Evolutionary conservation across 768 basidiomycete genomes (phyloP), one percentile per base, ranked within the genome.

Genomic region (Suillus alpinus): DNA sequence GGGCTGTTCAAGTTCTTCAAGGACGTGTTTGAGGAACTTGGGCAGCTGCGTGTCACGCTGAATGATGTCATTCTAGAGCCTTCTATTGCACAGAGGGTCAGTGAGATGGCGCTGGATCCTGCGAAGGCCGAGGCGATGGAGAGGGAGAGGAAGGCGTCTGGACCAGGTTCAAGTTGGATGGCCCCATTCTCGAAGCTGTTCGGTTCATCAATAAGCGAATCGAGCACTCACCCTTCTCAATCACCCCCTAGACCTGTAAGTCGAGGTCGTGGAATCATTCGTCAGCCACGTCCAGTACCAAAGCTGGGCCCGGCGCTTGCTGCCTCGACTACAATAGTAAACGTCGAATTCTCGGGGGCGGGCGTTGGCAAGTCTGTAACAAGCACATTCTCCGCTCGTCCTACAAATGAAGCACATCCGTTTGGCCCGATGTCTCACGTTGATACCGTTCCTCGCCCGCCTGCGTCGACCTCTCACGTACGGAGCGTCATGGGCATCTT

Each of bases 1-100:
- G 75, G 81, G 8, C 74, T 99, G 56, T 85, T 98, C 78, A 94
- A 89, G 68, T 75, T 98, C 46, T 81, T 96, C 73, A 89, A 86
- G 69, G 95, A 98, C 63, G 74, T 88, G 26, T 92, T 98, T 64
- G 79, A 79, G 44, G 94, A 96, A 69, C 80, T 96, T 70, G 90
- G 92, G 1, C 82, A 88, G 64, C 77, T 98, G 67, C 86, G 95
- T 56, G 84, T 86, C 37, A 83, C 88, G 41, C 76, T 98, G 63
- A 99, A 99, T 69, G 89, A 95, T 59, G 80, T 98, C 47, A 88
- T 94, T 51, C 82, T 99, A 26, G 94, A 98, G 60, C 97, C 97
- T 18, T 74, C 83, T 1, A 78, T 86, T 40, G 95, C 95, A 5
- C 65, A 73, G 2, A 86, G 82, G 68, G 76, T 98, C 36, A 85